Base-by-base conservation (phyloP, 1,284 basidiomycete genomes). In the Rhizopogon parksii region DNA sequence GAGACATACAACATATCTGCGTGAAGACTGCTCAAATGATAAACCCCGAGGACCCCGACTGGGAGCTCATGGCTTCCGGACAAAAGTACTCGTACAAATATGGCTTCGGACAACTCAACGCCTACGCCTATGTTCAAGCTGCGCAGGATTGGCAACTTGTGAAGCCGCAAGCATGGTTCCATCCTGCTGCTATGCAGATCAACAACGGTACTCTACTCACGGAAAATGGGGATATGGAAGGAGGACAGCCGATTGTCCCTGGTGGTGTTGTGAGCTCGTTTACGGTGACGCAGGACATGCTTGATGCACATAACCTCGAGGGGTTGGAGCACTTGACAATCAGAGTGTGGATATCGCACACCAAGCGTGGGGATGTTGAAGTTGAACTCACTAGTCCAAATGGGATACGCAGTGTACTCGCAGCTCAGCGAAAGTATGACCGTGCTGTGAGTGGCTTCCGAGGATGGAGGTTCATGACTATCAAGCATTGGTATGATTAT, bases 391-490 rank as follows among this genome's bases (percentile, higher is more conserved):
- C 77, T 14, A 95, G 92, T 62, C 96, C 96, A 0, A 82, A 83
- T 52, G 92, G 93, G 6, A 77, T 97, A 57, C 86, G 76, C 63
- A 96, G 92, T 62, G 76, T 97, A 7, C 71, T 99, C 36, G 94
- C 89, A 19, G 80, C 82, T 9, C 77, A 77, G 47, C 80, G 96
- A 52, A 68, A 76, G 32, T 78, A 76, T 36, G 96, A 99, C 65
- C 68, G 71, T 42, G 86, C 81, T 11, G 67, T 62, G 3, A 77
- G 75, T 8, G 96, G 96, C 4, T 96, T 81, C 67, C 82, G 83
- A 24, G 95, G 93, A 0, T 99, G 96, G 96, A 88, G 82, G 17
- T 99, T 99, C 67, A 99, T 98, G 95, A 83, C 85, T 21, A 82
- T 99, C 51, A 99, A 99, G 70, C 96, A 99, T 67, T 99, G 96